These are phyloP conservation scores for Physcomitrellopsis africana DNA, from an alignment of 225 moss, liverwort and hornwort species.

Conservation along the genomic window DNA sequence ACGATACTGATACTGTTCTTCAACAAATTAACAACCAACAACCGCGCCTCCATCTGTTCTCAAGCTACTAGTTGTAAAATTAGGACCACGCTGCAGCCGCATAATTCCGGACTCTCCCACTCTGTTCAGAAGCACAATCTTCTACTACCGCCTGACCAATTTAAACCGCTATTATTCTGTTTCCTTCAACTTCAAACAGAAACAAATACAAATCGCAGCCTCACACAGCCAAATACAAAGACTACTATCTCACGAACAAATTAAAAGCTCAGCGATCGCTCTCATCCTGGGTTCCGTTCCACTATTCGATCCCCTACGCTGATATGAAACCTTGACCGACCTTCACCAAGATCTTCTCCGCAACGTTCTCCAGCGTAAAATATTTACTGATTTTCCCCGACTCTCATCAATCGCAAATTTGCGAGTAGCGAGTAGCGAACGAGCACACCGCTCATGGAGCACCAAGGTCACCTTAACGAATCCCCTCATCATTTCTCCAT, in stretches of 20 bases:
- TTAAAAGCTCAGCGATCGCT: background rate
- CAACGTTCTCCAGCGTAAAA: background rate
- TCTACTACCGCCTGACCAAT: background rate
- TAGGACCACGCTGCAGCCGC: background rate
- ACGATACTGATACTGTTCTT: background rate
- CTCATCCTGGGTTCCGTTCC: too few species aligned
- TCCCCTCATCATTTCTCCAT: background rate
- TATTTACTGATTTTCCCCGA: background rate
- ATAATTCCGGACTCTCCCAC: background rate
- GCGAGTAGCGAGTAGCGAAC: background rate
- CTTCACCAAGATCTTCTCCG: too few species aligned
- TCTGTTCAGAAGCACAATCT: background rate
- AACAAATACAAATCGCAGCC: background rate
- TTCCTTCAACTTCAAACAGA: background rate
- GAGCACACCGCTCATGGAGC: background rate
- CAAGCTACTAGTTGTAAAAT: background rate
- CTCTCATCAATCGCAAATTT: background rate
- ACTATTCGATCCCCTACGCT: too few species aligned
- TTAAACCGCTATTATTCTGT: background rate
- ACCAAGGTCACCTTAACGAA: background rate
- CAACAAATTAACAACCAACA: background rate
- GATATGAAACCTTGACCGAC: too few species aligned
- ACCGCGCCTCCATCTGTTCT: background rate
- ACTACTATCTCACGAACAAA: background rate
- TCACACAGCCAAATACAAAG: background rate